phyloP scores from a whole-genome alignment of 495 filamentous ascomycete genomes.

The Parachaetomium inaequale region DNA sequence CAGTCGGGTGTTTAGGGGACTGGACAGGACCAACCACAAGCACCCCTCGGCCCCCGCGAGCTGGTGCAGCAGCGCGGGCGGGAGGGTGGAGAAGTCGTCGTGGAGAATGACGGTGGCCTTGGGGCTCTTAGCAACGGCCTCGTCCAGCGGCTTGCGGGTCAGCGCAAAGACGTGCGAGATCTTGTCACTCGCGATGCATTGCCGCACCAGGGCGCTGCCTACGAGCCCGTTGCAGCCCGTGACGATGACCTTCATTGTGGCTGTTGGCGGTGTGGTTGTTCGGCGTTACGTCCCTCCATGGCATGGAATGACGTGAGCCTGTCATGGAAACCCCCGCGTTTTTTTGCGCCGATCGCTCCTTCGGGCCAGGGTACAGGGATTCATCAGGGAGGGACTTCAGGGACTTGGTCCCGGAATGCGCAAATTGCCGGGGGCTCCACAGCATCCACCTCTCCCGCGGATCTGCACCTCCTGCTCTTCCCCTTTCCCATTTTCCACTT shows the following conservation, averaged over 20 bases:
- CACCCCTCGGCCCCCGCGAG: conserved; percentile 51
- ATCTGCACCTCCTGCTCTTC: background rate
- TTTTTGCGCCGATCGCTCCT: background rate
- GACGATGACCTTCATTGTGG: conserved; percentile 50
- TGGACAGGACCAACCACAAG: conserved; percentile 41
- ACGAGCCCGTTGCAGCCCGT: conserved; percentile 53
- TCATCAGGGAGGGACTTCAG: background rate
- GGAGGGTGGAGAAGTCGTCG: conserved; percentile 46
- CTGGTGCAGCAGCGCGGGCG: conserved; percentile 36
- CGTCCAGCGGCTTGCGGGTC: conserved; percentile 33
- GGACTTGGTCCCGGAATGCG: background rate
- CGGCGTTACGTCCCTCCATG: too few relatives aligned
- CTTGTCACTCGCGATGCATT: conserved; percentile 41
- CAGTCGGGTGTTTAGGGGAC: background rate
- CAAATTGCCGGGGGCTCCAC: background rate
- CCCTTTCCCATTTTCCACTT: background rate
- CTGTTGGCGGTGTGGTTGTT: background rate
- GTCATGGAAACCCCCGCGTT: background rate
- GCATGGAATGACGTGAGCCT: too few relatives aligned
- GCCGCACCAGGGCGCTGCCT: conserved; percentile 41
- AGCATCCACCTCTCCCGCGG: background rate
- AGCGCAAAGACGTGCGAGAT: conserved; percentile 47
- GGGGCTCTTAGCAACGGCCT: conserved; percentile 25
- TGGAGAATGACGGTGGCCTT: conserved; percentile 47
- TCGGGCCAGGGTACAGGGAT: background rate